phyloP scores from a whole-genome alignment of 345 rosid genomes.

The Rubroshorea leprosula region DNA sequence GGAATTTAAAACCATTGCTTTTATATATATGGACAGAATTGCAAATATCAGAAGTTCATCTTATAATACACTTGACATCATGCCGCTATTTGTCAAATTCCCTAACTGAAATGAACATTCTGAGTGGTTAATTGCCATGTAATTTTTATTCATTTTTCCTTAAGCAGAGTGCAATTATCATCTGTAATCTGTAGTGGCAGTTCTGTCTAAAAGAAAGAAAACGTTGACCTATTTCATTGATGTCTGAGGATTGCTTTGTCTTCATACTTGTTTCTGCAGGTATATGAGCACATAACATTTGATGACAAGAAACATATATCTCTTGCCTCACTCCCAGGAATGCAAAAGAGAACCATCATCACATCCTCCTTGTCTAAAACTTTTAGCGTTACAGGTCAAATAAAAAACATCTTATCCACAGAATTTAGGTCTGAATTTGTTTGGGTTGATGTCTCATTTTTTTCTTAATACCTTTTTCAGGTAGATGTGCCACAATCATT shows the following conservation, averaged over 20 bases:
- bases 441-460: neutral
- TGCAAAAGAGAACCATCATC: constrained; percentile 49
- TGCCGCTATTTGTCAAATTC: neutral
- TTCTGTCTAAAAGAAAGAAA: neutral
- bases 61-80: neutral
- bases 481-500: neutral
- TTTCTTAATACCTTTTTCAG: neutral
- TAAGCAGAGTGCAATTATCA: neutral
- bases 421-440: neutral
- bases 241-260: neutral
- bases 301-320: constrained; percentile 37
- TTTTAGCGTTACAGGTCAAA: constrained; percentile 46
- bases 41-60: too few species aligned
- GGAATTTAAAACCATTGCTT: too few species aligned
- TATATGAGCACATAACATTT: constrained; percentile 46
- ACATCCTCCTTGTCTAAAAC: constrained; percentile 59
- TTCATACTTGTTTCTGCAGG: constrained; percentile 22
- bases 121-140: neutral
- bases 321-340: constrained; percentile 50
- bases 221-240: constrained; percentile 4
- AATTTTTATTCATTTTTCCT: too few species aligned
- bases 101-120: neutral
- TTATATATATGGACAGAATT: too few species aligned
- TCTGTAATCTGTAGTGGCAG: neutral
- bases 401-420: neutral